Evolutionary conservation across 2,329 filamentous ascomycete species (phyloP).

Genomic region (Colletotrichum sp.): DNA sequence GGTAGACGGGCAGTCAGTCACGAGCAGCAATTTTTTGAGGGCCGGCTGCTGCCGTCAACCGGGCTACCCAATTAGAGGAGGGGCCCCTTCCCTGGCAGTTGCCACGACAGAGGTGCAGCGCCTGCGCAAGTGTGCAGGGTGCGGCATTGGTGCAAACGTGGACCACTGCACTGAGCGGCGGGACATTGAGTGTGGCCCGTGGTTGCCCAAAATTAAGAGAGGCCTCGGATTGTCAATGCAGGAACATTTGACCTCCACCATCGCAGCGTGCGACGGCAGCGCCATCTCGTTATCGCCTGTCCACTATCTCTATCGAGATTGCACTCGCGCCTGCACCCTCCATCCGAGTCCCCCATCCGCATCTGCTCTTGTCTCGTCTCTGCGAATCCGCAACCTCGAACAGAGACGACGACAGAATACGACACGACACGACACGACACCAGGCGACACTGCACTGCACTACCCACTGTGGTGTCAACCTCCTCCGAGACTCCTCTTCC

Average conservation of each 20-base stretch:
- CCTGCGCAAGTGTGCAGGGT: not conserved
- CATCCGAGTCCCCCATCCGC: not conserved
- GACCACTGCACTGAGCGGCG: not conserved
- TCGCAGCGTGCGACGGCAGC: constrained; percentile 3
- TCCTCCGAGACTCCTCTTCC: not conserved
- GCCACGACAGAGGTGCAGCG: not conserved
- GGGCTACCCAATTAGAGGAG: not conserved
- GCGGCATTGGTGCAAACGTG: not conserved
- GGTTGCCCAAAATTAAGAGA: constrained; percentile 15
- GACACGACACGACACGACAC: not conserved
- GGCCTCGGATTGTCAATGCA: constrained; percentile 20
- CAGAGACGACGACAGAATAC: not conserved
- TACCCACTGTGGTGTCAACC: not conserved
- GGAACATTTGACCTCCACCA: constrained; percentile 13
- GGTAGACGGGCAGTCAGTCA: not conserved
- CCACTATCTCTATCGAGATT: not conserved
- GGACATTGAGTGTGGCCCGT: not conserved
- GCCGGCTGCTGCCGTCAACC: not conserved
- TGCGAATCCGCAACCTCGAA: not conserved
- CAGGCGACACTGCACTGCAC: not conserved
- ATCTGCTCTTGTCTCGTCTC: not conserved
- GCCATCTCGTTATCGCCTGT: not conserved
- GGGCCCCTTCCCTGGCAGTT: constrained; percentile 2
- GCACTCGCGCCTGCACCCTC: not conserved
- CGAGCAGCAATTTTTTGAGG: not conserved